These are phyloP conservation scores for Myriosclerotinia curreyana DNA, from an alignment of 2,329 filamentous ascomycete genomes.

Conservation along the genomic window DNA sequence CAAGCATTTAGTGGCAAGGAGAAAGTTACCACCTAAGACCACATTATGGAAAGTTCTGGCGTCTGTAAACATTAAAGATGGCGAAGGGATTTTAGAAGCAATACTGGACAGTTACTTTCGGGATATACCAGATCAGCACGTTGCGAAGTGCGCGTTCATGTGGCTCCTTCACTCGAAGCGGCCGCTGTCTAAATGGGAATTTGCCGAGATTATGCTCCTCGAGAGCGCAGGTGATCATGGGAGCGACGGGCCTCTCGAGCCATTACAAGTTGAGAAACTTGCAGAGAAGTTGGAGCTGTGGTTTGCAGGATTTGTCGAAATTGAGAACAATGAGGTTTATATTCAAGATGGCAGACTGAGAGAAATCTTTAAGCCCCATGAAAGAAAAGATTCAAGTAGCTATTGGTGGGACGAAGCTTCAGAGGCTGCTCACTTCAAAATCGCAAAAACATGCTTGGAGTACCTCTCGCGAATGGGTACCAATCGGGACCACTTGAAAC, in stretches of 20 bases:
- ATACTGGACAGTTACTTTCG: not conserved
- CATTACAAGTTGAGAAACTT: not conserved
- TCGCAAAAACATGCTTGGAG: not conserved
- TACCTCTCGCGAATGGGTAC: not conserved
- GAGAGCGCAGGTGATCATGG: not conserved
- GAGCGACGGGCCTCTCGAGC: too few relatives aligned
- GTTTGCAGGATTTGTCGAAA: not conserved
- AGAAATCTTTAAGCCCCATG: not conserved
- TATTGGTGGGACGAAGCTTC: not conserved
- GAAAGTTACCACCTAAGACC: too few relatives aligned
- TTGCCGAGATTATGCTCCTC: not conserved
- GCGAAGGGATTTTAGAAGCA: not conserved
- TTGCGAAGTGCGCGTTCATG: not conserved
- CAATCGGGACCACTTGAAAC: not conserved
- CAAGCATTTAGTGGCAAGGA: not conserved
- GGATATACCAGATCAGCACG: not conserved
- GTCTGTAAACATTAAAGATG: not conserved
- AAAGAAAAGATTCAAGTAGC: not conserved
- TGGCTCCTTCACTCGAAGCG: not conserved
- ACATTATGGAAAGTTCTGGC: too few relatives aligned
- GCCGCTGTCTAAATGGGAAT: not conserved
- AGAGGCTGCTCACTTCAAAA: not conserved
- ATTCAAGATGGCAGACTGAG: not conserved
- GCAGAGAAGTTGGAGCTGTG: not conserved
- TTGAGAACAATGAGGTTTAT: not conserved